phyloP scores from a whole-genome alignment of 1,284 basidiomycete genomes.

The Clitocybe nebularis region DNA sequence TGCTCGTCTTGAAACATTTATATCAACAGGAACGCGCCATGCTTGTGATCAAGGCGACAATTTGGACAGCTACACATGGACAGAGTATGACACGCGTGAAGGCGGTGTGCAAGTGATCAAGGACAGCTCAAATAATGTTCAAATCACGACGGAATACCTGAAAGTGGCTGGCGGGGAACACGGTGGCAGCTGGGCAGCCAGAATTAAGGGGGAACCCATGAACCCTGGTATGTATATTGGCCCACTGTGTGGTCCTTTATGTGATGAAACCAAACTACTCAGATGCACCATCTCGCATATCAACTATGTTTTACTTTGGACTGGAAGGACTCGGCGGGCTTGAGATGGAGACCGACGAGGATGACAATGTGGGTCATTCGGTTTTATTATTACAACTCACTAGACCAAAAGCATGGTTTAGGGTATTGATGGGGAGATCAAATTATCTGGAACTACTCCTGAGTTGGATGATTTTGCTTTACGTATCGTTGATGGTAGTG shows the following conservation, averaged over 20 bases:
- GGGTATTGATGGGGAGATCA: conserved; percentile 70
- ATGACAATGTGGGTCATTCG: conserved; percentile 56
- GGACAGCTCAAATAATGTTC: conserved; percentile 80
- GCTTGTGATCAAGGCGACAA: conserved; percentile 88
- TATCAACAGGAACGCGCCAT: conserved; percentile 68
- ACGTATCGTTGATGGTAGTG: conserved; percentile 73
- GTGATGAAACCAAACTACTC: conserved; percentile 1
- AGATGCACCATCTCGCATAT: conserved; percentile 60
- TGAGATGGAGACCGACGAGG: conserved; percentile 72
- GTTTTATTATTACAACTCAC: conserved; percentile 1
- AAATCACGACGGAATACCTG: conserved; percentile 81
- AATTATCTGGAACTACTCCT: conserved; percentile 67
- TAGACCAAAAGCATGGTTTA: conserved; percentile 28
- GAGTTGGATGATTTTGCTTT: conserved; percentile 82
- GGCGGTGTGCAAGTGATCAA: conserved; percentile 84
- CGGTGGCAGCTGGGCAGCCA: conserved; percentile 88
- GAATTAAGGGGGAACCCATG: conserved; percentile 82
- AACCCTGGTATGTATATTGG: conserved; percentile 46
- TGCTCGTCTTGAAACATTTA: background rate
- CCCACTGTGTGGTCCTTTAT: background rate
- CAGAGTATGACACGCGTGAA: conserved; percentile 79
- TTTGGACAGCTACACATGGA: conserved; percentile 82
- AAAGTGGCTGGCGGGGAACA: conserved; percentile 77
- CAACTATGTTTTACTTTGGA: conserved; percentile 83
- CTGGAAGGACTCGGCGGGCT: conserved; percentile 83